Base-by-base conservation (phyloP, 306 rosid genomes). In the Vigna angularis region DNA sequence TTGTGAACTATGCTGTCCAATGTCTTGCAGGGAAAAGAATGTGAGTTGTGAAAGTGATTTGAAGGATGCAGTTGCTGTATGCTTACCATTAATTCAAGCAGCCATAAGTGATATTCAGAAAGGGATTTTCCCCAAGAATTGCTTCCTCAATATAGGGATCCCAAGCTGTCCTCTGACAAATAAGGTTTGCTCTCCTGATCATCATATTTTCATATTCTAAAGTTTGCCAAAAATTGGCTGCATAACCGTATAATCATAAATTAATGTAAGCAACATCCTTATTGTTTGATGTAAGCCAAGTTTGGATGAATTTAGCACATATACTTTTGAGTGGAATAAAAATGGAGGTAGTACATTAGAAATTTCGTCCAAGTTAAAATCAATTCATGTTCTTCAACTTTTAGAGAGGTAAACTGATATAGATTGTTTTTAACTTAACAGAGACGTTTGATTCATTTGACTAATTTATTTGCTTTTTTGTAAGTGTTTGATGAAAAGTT, bases 61-160 rank as follows among this genome's bases (percentile, higher is more conserved):
- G 78, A 89, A 87, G 72, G 85, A 86, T 38, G 89, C 87, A 47
- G 85, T 67, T 3, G 5, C 48, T 0, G 90, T 82, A 45, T 85
- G 86, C 70, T 78, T 83, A 34, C 90, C 86, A 20, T 73, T 89
- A 24, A 78, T 89, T 72, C 55, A 36, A 56, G 89, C 85, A 44
- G 86, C 83, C 58, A 62, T 83, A 26, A 74, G 77, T 70, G 80
- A 84, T 73, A 74, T 86, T 68, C 82, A 82, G 67, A 83, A 80
- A 36, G 85, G 82, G 36, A 72, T 76, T 75, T 89, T 85, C 73
- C 90, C 93, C 22, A 75, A 87, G 36, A 75, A 73, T 65, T 89
- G 89, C 79, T 82, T 85, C 51, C 80, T 89, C 58, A 87, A 85
- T 76, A 66, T 89, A 45, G 87, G 80, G 71, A 87, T 89, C 68